Evolutionary conservation across 1,284 basidiomycete species (phyloP).

Genomic region (Athelia psychrophila): DNA sequence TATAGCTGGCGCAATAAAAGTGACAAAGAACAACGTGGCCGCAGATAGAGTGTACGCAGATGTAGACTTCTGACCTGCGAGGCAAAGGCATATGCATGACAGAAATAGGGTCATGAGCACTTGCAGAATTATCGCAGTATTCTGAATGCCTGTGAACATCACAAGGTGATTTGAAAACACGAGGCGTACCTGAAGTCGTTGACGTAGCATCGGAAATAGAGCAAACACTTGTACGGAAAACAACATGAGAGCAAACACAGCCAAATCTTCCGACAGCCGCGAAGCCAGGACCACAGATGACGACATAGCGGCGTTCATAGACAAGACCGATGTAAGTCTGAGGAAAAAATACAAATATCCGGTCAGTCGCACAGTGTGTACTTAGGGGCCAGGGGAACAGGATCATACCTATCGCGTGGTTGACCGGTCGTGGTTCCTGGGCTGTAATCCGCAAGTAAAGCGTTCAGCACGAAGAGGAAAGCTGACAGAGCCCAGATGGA

Average conservation of each 20-base stretch:
- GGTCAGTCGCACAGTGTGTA: slow-evolving; percentile 5
- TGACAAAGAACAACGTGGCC: slow-evolving; percentile 51
- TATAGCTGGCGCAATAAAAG: slow-evolving; percentile 67
- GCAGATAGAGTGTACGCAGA: slow-evolving; percentile 50
- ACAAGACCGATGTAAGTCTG: slow-evolving; percentile 86
- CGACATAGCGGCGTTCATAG: slow-evolving; percentile 93
- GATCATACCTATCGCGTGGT: slow-evolving; percentile 2
- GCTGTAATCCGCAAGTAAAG: slow-evolving; percentile 68
- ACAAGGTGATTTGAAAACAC: slow-evolving; percentile 6
- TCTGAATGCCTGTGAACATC: slow-evolving; percentile 31
- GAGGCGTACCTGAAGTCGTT: slow-evolving; percentile 65
- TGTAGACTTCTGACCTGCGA: slow-evolving; percentile 52
- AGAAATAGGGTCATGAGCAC: slow-evolving; percentile 49
- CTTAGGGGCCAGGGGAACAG: slow-evolving; percentile 8
- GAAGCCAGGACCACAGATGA: slow-evolving; percentile 94
- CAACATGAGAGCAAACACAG: slow-evolving; percentile 89
- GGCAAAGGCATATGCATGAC: slow-evolving; percentile 42
- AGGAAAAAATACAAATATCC: slow-evolving; percentile 10
- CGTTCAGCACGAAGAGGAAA: slow-evolving; percentile 59
- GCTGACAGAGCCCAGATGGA: slow-evolving; percentile 93
- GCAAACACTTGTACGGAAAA: slow-evolving; percentile 87
- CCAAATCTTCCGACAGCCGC: slow-evolving; percentile 76
- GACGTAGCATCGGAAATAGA: slow-evolving; percentile 81
- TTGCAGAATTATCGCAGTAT: slow-evolving; percentile 42
- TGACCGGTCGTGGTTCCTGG: slow-evolving; percentile 35